These are phyloP conservation scores for Cryptococcus sp. DNA, from an alignment of 1,284 basidiomycete species.

Conservation along the genomic window DNA sequence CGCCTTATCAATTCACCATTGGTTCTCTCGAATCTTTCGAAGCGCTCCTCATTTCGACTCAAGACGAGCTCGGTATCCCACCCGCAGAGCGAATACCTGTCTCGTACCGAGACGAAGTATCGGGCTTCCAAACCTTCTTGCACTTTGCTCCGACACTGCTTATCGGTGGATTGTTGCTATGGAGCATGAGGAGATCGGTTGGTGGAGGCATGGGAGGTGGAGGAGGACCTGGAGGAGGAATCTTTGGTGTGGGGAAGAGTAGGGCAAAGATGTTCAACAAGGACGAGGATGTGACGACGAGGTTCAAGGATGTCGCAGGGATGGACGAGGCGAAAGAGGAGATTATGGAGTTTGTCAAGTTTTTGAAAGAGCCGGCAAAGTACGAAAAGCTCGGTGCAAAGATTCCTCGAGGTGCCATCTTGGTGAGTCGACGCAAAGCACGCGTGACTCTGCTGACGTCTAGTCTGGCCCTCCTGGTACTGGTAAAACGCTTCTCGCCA, in stretches of 20 bases:
- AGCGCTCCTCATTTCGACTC: slow-evolving; percentile 86
- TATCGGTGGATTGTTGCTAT: slow-evolving; percentile 83
- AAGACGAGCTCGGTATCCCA: slow-evolving; percentile 86
- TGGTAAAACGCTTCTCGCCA: slow-evolving; percentile 95
- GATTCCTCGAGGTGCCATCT: slow-evolving; percentile 95
- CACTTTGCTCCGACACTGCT: slow-evolving; percentile 93
- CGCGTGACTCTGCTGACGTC: background rate
- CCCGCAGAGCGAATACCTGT: slow-evolving; percentile 91
- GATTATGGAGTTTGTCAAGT: slow-evolving; percentile 99
- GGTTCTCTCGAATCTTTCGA: slow-evolving; percentile 97
- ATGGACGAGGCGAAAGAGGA: slow-evolving; percentile 99
- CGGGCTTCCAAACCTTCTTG: slow-evolving; percentile 71
- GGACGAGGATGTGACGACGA: slow-evolving; percentile 88
- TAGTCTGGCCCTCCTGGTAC: slow-evolving; percentile 92
- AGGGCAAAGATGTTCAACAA: slow-evolving; percentile 95
- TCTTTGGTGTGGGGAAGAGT: slow-evolving; percentile 97
- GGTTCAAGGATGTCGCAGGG: slow-evolving; percentile 93
- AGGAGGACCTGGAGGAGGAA: slow-evolving; percentile 69
- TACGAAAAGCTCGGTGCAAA: slow-evolving; percentile 97
- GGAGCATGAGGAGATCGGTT: slow-evolving; percentile 66
- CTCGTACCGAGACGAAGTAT: slow-evolving; percentile 92
- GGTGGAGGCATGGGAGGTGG: slow-evolving; percentile 56
- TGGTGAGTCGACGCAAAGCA: slow-evolving; percentile 40
- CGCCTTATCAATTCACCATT: slow-evolving; percentile 85
- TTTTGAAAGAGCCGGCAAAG: slow-evolving; percentile 90